Percentiles rank a stretch among this genome's conserved stretches.
Conservation (phyloP, 768 basidiomycete genomes). For the Kwoniella heveanensis region DNA sequence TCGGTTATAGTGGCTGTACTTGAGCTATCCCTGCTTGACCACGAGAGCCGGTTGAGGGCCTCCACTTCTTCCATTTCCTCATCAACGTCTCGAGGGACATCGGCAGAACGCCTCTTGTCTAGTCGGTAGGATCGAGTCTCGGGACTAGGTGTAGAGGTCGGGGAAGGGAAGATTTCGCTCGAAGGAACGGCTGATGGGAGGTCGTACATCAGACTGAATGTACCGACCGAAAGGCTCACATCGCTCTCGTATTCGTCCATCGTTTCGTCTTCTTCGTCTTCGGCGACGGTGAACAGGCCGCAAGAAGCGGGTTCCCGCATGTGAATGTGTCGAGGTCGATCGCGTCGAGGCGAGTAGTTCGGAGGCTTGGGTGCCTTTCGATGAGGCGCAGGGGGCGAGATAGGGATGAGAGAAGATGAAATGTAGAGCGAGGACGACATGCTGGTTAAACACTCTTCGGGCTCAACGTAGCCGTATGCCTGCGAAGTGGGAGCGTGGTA, state of each 20-base stretch:
- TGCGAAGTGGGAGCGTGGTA: background rate
- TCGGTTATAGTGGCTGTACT: slow-evolving; percentile 7
- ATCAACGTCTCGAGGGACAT: slow-evolving; percentile 21
- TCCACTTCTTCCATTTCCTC: slow-evolving; percentile 21
- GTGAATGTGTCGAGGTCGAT: slow-evolving; percentile 24
- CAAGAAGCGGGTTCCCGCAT: slow-evolving; percentile 30
- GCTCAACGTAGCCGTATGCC: background rate
- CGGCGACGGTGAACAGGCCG: slow-evolving; percentile 30
- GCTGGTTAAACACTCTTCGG: background rate
- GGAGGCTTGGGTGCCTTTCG: slow-evolving; percentile 61
- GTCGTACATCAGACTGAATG: slow-evolving; percentile 8
- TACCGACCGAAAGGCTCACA: background rate
- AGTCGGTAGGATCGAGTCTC: background rate
- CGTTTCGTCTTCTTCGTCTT: slow-evolving; percentile 13
- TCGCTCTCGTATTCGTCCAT: background rate
- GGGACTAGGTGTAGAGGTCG: background rate
- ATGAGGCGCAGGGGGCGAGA: slow-evolving; percentile 38
- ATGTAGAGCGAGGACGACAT: slow-evolving; percentile 46
- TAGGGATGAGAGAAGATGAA: slow-evolving; percentile 19
- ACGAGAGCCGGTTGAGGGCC: slow-evolving; percentile 17
- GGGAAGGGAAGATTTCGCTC: slow-evolving; percentile 18
- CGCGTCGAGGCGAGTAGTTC: slow-evolving; percentile 58
- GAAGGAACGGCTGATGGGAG: slow-evolving; percentile 19
- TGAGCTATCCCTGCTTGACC: slow-evolving; percentile 17
- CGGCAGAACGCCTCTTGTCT: background rate